A percentile compares a stretch with the other conserved stretches of the same genome.
These are phyloP conservation scores for Fusarium nodosum DNA, from an alignment of 2,329 filamentous ascomycete species.

Conservation along the genomic window DNA sequence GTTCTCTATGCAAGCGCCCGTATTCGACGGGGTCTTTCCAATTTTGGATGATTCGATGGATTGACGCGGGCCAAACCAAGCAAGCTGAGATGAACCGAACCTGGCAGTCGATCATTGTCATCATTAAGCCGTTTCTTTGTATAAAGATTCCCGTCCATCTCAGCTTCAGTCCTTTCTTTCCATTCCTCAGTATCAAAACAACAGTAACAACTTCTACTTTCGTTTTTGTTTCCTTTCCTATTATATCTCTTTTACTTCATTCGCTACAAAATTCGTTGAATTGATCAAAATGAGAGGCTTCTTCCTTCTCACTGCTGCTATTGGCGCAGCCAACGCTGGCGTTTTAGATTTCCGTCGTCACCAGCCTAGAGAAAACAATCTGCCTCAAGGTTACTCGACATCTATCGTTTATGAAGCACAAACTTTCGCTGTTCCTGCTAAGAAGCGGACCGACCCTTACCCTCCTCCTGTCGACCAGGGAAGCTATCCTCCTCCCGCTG, in stretches of 20 bases:
- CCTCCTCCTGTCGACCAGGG: neutral
- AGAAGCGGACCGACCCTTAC: neutral
- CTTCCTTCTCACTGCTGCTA: slow-evolving; percentile 32
- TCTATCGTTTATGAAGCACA: slow-evolving; percentile 12
- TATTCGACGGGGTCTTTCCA: slow-evolving; percentile 29
- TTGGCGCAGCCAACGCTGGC: slow-evolving; percentile 34
- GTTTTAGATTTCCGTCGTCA: slow-evolving; percentile 25
- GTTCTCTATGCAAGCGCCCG: slow-evolving; percentile 36
- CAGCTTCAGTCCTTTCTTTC: slow-evolving; percentile 7
- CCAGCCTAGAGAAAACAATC: slow-evolving; percentile 14
- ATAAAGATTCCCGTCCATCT: slow-evolving; percentile 30
- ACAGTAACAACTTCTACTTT: slow-evolving; percentile 24
- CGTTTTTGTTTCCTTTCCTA: slow-evolving; percentile 19
- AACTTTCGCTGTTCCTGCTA: neutral
- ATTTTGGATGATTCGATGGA: slow-evolving; percentile 13
- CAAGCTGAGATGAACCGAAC: slow-evolving; percentile 8
- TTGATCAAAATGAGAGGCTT: slow-evolving; percentile 33
- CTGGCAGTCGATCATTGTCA: slow-evolving; percentile 1
- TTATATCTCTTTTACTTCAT: slow-evolving; percentile 9
- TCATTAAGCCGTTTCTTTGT: neutral
- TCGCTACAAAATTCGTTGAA: slow-evolving; percentile 37
- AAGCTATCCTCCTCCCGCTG: slow-evolving; percentile 1
- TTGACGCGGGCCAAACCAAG: slow-evolving; percentile 4
- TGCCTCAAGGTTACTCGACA: slow-evolving; percentile 6
- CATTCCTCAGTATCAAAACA: slow-evolving; percentile 10